phyloP scores from a whole-genome alignment of 257 asterid genomes.

The Orobanche coerulescens region DNA sequence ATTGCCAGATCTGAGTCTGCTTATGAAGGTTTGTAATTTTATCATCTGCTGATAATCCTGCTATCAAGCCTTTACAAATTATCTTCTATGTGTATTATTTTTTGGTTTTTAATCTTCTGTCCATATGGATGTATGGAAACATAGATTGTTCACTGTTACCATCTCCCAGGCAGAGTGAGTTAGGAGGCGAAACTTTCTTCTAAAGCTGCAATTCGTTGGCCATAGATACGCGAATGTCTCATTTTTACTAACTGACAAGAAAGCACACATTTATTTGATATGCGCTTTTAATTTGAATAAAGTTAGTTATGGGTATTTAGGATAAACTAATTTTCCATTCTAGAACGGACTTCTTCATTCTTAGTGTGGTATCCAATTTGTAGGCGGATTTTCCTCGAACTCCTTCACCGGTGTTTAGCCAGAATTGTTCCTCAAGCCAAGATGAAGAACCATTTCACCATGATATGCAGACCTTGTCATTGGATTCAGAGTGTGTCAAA shows the following conservation, averaged over 20 bases:
- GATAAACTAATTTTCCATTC: not conserved
- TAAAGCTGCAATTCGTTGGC: no score
- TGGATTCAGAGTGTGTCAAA: slow-evolving; percentile 25
- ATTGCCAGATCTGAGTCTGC: slow-evolving; percentile 3
- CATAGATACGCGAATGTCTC: not conserved
- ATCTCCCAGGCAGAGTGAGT: no score
- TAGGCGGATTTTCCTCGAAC: slow-evolving; percentile 80
- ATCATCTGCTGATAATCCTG: no score
- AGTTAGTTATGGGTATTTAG: not conserved
- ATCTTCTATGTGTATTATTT: no score
- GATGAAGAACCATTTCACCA: slow-evolving; percentile 44
- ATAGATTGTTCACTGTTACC: no score
- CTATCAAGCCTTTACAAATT: no score
- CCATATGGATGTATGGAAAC: no score
- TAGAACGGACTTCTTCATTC: slow-evolving; percentile 10
- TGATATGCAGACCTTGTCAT: slow-evolving; percentile 38
- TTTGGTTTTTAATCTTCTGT: no score
- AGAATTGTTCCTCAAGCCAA: slow-evolving; percentile 42
- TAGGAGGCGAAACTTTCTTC: no score
- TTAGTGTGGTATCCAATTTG: slow-evolving; percentile 19
- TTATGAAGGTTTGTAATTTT: not conserved
- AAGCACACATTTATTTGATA: not conserved
- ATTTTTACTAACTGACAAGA: not conserved
- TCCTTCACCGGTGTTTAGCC: slow-evolving; percentile 66
- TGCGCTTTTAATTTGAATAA: not conserved